phyloP scores from a whole-genome alignment of 495 filamentous ascomycete species.

The Wilcoxina mikolae region DNA sequence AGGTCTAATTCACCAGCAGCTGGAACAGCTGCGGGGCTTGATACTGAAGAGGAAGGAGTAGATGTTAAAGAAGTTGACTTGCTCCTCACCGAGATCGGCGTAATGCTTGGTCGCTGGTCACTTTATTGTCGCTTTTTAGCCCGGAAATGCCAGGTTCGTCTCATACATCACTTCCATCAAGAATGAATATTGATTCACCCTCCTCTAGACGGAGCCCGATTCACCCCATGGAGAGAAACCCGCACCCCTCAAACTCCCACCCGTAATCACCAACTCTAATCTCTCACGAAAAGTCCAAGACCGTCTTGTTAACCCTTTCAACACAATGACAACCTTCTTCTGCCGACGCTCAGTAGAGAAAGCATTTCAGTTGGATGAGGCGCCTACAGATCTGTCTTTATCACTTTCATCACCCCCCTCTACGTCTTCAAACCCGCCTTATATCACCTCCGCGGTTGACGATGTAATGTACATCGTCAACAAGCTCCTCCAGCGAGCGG shows the following conservation, averaged over 20 bases:
- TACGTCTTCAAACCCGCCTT: conserved; percentile 54
- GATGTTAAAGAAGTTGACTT: conserved; percentile 91
- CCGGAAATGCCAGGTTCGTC: conserved; percentile 68
- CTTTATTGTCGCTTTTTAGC: conserved; percentile 80
- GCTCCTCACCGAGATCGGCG: conserved; percentile 65
- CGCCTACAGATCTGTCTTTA: conserved; percentile 62
- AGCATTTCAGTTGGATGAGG: conserved; percentile 94
- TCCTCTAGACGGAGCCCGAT: neutral
- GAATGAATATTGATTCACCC: conserved; percentile 28
- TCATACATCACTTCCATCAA: no score
- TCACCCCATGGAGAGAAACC: conserved; percentile 27
- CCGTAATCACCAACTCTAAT: conserved; percentile 57
- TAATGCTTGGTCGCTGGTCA: conserved; percentile 90
- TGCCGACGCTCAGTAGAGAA: conserved; percentile 90
- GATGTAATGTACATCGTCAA: conserved; percentile 99
- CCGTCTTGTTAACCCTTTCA: conserved; percentile 62
- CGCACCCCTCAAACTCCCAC: conserved; percentile 43
- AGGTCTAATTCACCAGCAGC: conserved; percentile 49
- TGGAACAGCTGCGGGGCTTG: conserved; percentile 36
- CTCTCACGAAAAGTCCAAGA: conserved; percentile 59
- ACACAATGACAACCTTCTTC: conserved; percentile 84
- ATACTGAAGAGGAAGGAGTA: conserved; percentile 73
- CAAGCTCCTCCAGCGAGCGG: conserved; percentile 67
- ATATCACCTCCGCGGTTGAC: conserved; percentile 89
- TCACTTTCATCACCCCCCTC: conserved; percentile 33